Evolutionary conservation across 2,329 filamentous ascomycete genomes (phyloP).

Genomic region (Fusarium chlamydosporum): DNA sequence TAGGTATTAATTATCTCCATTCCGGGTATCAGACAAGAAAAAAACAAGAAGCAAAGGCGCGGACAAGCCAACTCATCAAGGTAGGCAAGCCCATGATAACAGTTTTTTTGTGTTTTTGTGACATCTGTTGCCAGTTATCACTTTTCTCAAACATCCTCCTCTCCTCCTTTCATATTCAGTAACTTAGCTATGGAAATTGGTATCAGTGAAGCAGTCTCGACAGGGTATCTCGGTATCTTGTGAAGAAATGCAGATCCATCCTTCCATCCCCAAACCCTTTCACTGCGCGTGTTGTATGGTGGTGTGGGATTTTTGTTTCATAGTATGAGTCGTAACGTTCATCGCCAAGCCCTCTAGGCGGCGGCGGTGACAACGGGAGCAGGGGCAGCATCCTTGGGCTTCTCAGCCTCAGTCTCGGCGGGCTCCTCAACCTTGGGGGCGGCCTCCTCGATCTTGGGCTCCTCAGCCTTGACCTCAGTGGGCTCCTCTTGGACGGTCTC

Average conservation of each 20-base stretch:
- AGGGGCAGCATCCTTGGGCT: conserved; percentile 59
- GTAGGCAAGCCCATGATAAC: conserved; percentile 34
- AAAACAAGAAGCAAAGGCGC: conserved; percentile 49
- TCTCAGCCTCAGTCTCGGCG: conserved; percentile 56
- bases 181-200: conserved; percentile 56
- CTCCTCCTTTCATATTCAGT: conserved; percentile 41
- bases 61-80: conserved; percentile 40
- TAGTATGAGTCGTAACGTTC: conserved; percentile 47
- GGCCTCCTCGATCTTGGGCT: conserved; percentile 53
- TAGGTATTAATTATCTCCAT: conserved; percentile 61
- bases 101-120: conserved; percentile 43
- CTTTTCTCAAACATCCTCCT: conserved; percentile 41
- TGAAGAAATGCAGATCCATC: conserved; percentile 68
- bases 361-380: conserved; percentile 66
- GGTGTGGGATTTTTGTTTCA: conserved; percentile 45
- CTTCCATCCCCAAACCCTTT: conserved; percentile 63
- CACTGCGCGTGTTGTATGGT: conserved; percentile 54
- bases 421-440: conserved; percentile 69
- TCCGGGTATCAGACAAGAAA: conserved; percentile 59
- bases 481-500: conserved; percentile 59
- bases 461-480: conserved; percentile 56
- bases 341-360: conserved; percentile 60
- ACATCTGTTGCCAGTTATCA: conserved; percentile 33
- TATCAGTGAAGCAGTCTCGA: conserved; percentile 65
- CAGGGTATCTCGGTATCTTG: conserved; percentile 68